Conservation (phyloP, 495 filamentous ascomycete species). For the Talaromyces nanjingensis region DNA sequence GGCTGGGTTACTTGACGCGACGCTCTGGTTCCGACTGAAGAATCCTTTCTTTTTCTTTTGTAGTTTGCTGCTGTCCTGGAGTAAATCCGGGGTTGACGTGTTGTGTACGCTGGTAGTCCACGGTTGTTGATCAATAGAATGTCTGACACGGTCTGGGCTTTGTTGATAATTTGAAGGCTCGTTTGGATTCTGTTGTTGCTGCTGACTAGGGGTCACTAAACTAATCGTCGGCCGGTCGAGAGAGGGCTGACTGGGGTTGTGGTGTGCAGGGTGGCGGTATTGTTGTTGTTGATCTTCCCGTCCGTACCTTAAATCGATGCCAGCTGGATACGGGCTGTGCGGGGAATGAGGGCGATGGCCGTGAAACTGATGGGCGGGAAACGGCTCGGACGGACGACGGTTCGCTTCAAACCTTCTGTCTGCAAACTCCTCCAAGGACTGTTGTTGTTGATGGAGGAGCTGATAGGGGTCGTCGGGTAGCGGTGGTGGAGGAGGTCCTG, state of each 20-base stretch:
- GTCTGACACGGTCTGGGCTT: conserved; percentile 20
- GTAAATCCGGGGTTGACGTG: not conserved
- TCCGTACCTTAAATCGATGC: conserved; percentile 1
- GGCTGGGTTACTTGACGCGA: not conserved
- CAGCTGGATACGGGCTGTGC: conserved; percentile 1
- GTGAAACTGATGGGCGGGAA: not conserved
- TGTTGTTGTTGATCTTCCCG: conserved; percentile 13
- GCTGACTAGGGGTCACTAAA: conserved; percentile 15
- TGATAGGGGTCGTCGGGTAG: conserved; percentile 6
- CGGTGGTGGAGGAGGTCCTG: conserved; percentile 12
- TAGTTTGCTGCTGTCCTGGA: conserved; percentile 16
- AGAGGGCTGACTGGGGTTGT: not conserved
- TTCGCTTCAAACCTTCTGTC: not conserved
- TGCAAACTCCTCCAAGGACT: not conserved
- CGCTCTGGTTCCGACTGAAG: conserved; percentile 6
- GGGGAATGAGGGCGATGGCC: not conserved
- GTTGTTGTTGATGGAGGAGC: conserved; percentile 1
- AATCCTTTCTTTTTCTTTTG: conserved; percentile 10
- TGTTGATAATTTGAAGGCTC: conserved; percentile 16
- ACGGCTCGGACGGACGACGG: conserved; percentile 2
- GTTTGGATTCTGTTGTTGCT: conserved; percentile 15
- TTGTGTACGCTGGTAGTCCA: conserved; percentile 27
- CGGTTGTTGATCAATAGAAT: conserved; percentile 23
- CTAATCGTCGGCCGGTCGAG: conserved; percentile 22
- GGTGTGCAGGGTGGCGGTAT: conserved; percentile 10